Conservation (phyloP, 768 basidiomycete species). For the Gymnopilus dilepis region DNA sequence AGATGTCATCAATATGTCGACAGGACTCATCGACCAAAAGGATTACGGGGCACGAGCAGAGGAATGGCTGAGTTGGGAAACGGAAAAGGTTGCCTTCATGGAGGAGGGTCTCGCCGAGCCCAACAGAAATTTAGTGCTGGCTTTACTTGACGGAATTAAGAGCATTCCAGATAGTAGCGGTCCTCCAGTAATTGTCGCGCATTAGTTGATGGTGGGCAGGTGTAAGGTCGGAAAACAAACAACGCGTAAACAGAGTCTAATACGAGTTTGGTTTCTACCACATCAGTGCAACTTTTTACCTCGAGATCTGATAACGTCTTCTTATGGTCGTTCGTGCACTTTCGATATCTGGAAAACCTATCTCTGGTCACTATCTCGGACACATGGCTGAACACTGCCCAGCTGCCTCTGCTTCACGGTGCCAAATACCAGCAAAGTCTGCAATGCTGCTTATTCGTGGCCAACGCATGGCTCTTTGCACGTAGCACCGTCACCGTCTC, state of each 20-base stretch:
- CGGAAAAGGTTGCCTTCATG: slow-evolving; percentile 19
- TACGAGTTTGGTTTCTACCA: not conserved
- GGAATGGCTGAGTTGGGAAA: slow-evolving; percentile 32
- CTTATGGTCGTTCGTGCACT: not conserved
- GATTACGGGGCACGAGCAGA: slow-evolving; percentile 33
- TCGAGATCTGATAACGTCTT: not conserved
- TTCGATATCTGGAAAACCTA: not conserved
- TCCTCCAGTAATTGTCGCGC: not conserved
- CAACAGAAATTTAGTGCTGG: slow-evolving; percentile 8
- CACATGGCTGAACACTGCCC: not conserved
- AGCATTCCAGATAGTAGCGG: not conserved
- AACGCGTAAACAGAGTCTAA: not conserved
- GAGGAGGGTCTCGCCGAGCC: slow-evolving; percentile 15
- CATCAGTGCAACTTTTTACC: not conserved
- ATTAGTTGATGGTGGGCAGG: too few relatives aligned
- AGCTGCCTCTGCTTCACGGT: slow-evolving; percentile 1
- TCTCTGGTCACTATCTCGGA: not conserved
- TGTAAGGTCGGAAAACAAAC: too few relatives aligned
- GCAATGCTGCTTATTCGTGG: slow-evolving; percentile 45
- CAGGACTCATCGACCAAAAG: slow-evolving; percentile 33
- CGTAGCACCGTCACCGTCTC: slow-evolving; percentile 36
- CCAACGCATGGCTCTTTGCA: slow-evolving; percentile 41
- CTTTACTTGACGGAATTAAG: slow-evolving; percentile 19
- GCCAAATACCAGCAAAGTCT: slow-evolving; percentile 43
- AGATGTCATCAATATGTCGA: slow-evolving; percentile 32